phyloP scores from a whole-genome alignment of 83 land plant genomes.

The Diphasiastrum complanatum region DNA sequence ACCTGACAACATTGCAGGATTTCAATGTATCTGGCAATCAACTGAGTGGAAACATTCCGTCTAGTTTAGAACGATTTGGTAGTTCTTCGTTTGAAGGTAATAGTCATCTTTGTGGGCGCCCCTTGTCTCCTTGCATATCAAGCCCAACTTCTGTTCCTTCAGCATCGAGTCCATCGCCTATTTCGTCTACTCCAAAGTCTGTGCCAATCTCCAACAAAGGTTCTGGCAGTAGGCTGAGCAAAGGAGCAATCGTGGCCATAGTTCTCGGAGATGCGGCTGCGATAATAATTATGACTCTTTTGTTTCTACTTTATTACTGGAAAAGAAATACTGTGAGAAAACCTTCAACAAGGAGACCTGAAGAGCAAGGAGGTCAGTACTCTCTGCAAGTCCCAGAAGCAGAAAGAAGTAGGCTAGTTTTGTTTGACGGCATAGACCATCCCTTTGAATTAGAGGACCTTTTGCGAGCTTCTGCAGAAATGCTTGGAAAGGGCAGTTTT shows the following conservation, averaged over 20 bases:
- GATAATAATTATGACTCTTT: constrained; percentile 39
- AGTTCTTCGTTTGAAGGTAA: constrained; percentile 43
- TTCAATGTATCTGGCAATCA: constrained; percentile 37
- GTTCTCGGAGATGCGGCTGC: constrained; percentile 54
- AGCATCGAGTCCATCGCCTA: constrained; percentile 23
- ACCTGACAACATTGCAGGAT: constrained; percentile 43
- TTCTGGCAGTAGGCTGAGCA: constrained; percentile 28
- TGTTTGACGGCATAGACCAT: constrained; percentile 41
- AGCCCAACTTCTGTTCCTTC: constrained; percentile 23
- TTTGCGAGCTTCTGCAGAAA: constrained; percentile 81
- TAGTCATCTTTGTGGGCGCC: constrained; percentile 51
- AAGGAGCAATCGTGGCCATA: constrained; percentile 44
- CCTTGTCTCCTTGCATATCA: constrained; percentile 32
- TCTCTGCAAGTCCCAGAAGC: constrained; percentile 21
- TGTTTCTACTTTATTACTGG: constrained; percentile 61
- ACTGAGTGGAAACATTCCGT: constrained; percentile 52
- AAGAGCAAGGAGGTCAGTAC: constrained; percentile 51
- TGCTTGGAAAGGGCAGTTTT: constrained; percentile 78
- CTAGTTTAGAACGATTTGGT: constrained; percentile 40
- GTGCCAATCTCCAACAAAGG: constrained; percentile 22
- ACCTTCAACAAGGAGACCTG: constrained; percentile 30
- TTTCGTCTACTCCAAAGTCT: constrained; percentile 48
- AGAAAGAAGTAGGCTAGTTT: constrained; percentile 66
- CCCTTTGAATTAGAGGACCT: constrained; percentile 77
- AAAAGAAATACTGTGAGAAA: constrained; percentile 29